phyloP scores from a whole-genome alignment of 306 rosid species.

The Alnus rubra region DNA sequence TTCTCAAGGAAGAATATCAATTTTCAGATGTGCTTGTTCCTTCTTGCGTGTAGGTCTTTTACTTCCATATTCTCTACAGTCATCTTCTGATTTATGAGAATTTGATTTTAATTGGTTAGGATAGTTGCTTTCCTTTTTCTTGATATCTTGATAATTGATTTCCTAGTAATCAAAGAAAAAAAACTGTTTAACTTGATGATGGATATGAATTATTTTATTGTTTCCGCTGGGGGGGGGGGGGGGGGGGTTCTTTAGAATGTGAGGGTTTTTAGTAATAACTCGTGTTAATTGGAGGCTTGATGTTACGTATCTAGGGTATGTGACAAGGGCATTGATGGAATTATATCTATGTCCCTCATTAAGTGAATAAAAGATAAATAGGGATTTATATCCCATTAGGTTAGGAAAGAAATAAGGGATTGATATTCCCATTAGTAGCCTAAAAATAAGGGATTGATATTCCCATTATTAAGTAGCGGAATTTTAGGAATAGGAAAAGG shows the following conservation, averaged over 20 bases:
- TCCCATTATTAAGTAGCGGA: no score
- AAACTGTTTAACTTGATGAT: background rate
- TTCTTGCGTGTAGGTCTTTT: conserved; percentile 60
- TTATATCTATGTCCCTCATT: no score
- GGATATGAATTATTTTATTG: background rate
- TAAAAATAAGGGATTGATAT: no score
- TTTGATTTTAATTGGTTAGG: background rate
- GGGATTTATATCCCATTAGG: no score
- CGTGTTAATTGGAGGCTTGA: background rate
- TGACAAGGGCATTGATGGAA: no score
- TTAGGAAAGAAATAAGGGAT: no score
- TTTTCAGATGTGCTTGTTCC: conserved; percentile 87
- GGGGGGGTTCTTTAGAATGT: background rate
- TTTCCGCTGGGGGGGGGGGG: no score
- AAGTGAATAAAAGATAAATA: no score
- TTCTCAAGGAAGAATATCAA: conserved; percentile 71
- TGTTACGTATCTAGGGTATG: no score
- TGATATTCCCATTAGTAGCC: no score
- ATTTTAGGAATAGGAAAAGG: no score
- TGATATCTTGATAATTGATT: conserved; percentile 21
- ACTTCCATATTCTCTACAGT: background rate
- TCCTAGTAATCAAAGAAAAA: background rate
- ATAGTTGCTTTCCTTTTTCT: background rate
- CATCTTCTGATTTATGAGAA: background rate
- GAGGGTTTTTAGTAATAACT: background rate